A percentile compares a stretch with the other conserved stretches of the same genome.
These are phyloP conservation scores for Jatropha curcas DNA, from an alignment of 345 rosid species.

Conservation along the genomic window DNA sequence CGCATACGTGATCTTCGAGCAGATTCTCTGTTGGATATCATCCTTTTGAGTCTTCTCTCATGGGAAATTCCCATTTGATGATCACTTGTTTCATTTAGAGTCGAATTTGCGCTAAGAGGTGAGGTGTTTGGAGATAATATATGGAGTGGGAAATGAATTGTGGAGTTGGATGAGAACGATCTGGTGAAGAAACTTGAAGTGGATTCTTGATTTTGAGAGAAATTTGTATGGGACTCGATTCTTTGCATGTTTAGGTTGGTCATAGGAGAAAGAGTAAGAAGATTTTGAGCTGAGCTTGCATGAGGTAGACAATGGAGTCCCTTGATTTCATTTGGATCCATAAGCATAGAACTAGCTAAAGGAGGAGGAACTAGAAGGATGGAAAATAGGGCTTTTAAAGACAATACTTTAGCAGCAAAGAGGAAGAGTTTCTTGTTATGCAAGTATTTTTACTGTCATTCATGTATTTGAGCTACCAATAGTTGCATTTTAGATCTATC, in stretches of 20 bases:
- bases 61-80: constrained; percentile 22
- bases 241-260: constrained; percentile 20
- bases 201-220: constrained; percentile 41
- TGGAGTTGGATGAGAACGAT: constrained; percentile 24
- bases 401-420: background rate
- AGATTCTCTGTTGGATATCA: constrained; percentile 76
- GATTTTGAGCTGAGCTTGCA: constrained; percentile 16
- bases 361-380: constrained; percentile 15
- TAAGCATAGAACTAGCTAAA: constrained; percentile 7
- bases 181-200: constrained; percentile 23
- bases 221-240: constrained; percentile 26
- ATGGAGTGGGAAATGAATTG: constrained; percentile 36
- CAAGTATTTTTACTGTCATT: background rate
- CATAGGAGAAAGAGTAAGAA: constrained; percentile 22
- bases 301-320: constrained; percentile 15
- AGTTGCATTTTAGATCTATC: background rate
- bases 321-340: constrained; percentile 33
- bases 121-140: constrained; percentile 36
- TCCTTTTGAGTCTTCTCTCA: constrained; percentile 65
- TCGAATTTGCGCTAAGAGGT: constrained; percentile 25
- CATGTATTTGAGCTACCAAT: background rate
- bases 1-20: constrained; percentile 70
- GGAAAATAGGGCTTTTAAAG: constrained; percentile 2
- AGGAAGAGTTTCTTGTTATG: constrained; percentile 7
- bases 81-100: constrained; percentile 29